Evolutionary conservation across 1,284 basidiomycete species (phyloP).

Genomic region (Microbotryum violaceum): DNA sequence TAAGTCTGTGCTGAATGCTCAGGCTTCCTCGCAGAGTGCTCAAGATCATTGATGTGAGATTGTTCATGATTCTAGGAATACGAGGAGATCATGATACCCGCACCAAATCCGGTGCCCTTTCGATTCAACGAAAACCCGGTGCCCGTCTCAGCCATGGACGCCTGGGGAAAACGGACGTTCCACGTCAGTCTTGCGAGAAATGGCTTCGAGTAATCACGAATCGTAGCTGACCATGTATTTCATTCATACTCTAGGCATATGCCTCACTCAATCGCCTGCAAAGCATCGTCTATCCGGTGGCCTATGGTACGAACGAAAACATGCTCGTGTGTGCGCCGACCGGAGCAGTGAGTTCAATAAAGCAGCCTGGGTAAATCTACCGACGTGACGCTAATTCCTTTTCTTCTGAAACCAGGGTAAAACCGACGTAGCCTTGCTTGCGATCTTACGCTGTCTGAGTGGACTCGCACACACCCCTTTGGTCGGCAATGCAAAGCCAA

Average conservation of each 20-base stretch:
- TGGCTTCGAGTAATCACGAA: background rate
- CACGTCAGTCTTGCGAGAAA: constrained; percentile 51
- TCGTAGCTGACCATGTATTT: too few relatives aligned
- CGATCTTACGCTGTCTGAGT: constrained; percentile 59
- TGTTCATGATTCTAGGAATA: constrained; percentile 37
- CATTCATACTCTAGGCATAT: constrained; percentile 58
- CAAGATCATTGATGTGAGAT: constrained; percentile 43
- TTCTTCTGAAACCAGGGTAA: constrained; percentile 61
- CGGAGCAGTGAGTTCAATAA: constrained; percentile 63
- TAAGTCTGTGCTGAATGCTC: constrained; percentile 37
- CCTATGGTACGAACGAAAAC: constrained; percentile 91
- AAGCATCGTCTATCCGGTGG: constrained; percentile 87
- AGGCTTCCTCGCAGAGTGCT: background rate
- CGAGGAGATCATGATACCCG: constrained; percentile 81
- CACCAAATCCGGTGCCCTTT: constrained; percentile 70
- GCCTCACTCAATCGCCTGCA: constrained; percentile 85
- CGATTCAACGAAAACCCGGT: constrained; percentile 64
- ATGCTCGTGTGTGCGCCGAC: constrained; percentile 94
- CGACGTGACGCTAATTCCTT: background rate
- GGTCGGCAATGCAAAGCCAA: constrained; percentile 33
- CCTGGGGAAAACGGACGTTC: constrained; percentile 77
- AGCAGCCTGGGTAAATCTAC: background rate
- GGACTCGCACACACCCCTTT: constrained; percentile 51
- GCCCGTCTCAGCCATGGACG: constrained; percentile 64
- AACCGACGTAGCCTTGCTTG: constrained; percentile 96